phyloP scores from a whole-genome alignment of 2,329 filamentous ascomycete species.

The Paramyrothecium roridum region DNA sequence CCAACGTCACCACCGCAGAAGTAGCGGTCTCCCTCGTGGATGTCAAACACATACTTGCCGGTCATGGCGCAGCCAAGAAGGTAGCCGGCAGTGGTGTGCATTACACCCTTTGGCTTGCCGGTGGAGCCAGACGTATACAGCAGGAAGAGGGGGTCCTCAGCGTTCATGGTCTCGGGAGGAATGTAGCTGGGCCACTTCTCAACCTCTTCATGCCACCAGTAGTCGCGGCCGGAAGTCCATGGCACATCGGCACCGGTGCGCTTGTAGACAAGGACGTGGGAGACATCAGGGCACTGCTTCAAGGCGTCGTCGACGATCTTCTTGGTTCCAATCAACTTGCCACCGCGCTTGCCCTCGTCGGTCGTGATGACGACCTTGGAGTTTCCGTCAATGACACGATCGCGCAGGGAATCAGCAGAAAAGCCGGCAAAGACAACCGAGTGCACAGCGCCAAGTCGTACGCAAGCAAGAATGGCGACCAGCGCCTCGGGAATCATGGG shows the following conservation, averaged over 20 bases:
- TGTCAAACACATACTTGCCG: slow-evolving; percentile 98
- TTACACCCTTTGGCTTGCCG: slow-evolving; percentile 96
- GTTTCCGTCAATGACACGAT: slow-evolving; percentile 87
- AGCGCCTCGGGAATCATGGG: slow-evolving; percentile 98
- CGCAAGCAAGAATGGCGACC: slow-evolving; percentile 85
- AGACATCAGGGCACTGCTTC: slow-evolving; percentile 90
- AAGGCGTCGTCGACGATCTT: slow-evolving; percentile 98
- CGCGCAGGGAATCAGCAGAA: slow-evolving; percentile 91
- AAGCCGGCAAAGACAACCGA: slow-evolving; percentile 98
- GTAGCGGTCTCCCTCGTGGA: slow-evolving; percentile 88
- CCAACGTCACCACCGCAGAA: slow-evolving; percentile 98
- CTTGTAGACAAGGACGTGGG: slow-evolving; percentile 86
- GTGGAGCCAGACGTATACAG: slow-evolving; percentile 98
- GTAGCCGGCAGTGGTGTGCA: slow-evolving; percentile 96
- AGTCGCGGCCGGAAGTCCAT: slow-evolving; percentile 83
- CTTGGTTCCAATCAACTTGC: slow-evolving; percentile 96
- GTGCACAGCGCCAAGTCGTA: slow-evolving; percentile 91
- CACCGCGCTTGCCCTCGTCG: slow-evolving; percentile 96
- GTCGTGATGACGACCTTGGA: slow-evolving; percentile 95
- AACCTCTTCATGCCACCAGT: slow-evolving; percentile 98
- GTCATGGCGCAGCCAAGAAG: slow-evolving; percentile 90
- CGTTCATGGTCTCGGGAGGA: slow-evolving; percentile 81
- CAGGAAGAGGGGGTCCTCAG: slow-evolving; percentile 94
- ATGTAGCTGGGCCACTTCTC: slow-evolving; percentile 96
- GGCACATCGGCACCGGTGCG: slow-evolving; percentile 91